Base-by-base conservation (phyloP, 2,329 filamentous ascomycete species). In the Xylariomycetidae sp. region DNA sequence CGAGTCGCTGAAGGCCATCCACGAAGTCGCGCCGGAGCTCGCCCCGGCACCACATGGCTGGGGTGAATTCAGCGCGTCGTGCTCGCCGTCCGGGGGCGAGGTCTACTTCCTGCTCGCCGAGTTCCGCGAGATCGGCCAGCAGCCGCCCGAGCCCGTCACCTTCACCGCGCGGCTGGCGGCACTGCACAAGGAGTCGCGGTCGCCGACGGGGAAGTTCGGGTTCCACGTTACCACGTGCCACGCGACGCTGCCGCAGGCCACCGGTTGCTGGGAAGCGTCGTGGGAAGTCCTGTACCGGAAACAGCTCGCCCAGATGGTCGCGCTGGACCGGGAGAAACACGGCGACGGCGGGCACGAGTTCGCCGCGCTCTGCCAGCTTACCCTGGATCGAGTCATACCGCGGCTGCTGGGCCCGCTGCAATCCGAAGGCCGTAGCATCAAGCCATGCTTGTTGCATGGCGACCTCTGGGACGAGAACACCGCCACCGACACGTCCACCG, bases 61-160 rank as follows among this genome's bases (percentile, higher is more conserved):
- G n/a, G n/a, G n/a, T n/a, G n/a, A n/a, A n/a, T n/a, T n/a, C n/a
- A n/a, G n/a, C n/a, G n/a, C n/a, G n/a, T n/a, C n/a, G n/a, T n/a
- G n/a, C n/a, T n/a, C n/a, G n/a, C n/a, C n/a, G n/a, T n/a, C n/a
- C n/a, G n/a, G n/a, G n/a, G n/a, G n/a, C n/a, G n/a, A n/a, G n/a
- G n/a, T 7, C 24, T 25, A 60, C 37, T 64, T 62, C 44, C 59
- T 55, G 35, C 44, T 64, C 3, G 54, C 53, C 38, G 46, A 59
- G 16, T 64, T 57, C 32, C 44, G 50, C 10, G 50, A 59, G 2
- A 59, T 64, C 50, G 15, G 16, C 13, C 6, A 28, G 12, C 19
- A 29, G 15, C 30, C 30, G 31, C 31, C 22, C 3, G 43, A 51
- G 20, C 42, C 47, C 2, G 30, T 17, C 3, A 24, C 37, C 15